A percentile compares a stretch with the other conserved stretches of the same genome.
phyloP scores from a whole-genome alignment of 257 asterid genomes.

The Nicotiana knightiana region DNA sequence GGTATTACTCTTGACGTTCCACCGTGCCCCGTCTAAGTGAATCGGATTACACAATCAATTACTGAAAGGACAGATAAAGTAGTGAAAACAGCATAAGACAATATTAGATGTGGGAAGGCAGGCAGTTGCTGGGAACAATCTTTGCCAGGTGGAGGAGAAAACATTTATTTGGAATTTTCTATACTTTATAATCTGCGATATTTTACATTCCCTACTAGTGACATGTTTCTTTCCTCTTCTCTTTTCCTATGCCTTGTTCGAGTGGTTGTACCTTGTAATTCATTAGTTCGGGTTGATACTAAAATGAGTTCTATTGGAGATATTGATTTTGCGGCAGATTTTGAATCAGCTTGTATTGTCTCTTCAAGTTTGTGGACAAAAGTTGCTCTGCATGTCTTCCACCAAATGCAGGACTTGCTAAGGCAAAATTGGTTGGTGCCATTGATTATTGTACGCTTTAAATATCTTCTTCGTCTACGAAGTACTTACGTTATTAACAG shows the following conservation, averaged over 20 bases:
- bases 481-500: too few relatives aligned
- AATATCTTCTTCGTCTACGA: too few relatives aligned
- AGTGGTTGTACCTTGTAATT: slow-evolving; percentile 10
- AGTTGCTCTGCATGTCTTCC: not conserved
- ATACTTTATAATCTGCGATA: slow-evolving; percentile 3
- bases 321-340: not conserved
- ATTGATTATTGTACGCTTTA: too few relatives aligned
- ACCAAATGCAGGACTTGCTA: not conserved
- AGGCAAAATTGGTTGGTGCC: not conserved
- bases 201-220: not conserved
- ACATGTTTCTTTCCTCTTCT: not conserved
- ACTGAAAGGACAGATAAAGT: not conserved
- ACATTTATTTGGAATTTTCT: slow-evolving; percentile 22
- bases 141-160: slow-evolving; percentile 57
- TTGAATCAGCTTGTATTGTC: not conserved
- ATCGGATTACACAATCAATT: not conserved
- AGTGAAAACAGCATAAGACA: not conserved
- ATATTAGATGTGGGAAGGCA: slow-evolving; percentile 50
- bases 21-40: slow-evolving; percentile 60
- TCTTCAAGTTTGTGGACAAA: not conserved
- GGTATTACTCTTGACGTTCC: slow-evolving; percentile 91
- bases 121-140: slow-evolving; percentile 42
- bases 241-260: not conserved
- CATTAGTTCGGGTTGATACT: not conserved
- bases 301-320: not conserved